Conservation (phyloP, 495 filamentous ascomycete species). For the Xylaria grammica region DNA sequence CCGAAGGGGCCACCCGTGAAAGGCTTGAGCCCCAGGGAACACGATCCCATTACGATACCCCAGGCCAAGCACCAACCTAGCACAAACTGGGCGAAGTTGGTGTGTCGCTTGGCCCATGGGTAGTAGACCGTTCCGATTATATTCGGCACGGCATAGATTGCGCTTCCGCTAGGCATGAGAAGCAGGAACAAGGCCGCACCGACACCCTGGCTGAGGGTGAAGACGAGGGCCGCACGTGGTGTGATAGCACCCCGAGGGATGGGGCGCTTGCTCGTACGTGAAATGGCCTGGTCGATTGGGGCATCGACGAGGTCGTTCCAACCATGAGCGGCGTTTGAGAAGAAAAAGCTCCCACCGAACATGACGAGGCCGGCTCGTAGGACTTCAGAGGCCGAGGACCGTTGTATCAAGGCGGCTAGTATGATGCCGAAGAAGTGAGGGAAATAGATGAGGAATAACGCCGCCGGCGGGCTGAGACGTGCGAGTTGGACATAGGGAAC, state of each 20-base stretch:
- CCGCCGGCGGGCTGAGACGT: conserved; percentile 43
- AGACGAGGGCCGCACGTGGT: conserved; percentile 39
- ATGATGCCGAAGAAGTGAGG: conserved; percentile 47
- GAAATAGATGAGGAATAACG: conserved; percentile 44
- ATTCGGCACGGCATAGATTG: conserved; percentile 37
- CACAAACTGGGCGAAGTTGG: conserved; percentile 45
- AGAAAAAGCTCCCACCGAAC: conserved; percentile 47
- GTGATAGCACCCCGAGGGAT: conserved; percentile 47
- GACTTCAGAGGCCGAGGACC: conserved; percentile 26
- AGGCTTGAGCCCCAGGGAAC: conserved; percentile 35
- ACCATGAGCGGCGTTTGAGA: conserved; percentile 45
- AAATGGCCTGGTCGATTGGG: conserved; percentile 41
- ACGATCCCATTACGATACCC: conserved; percentile 39
- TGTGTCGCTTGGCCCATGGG: conserved; percentile 50
- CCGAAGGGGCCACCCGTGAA: conserved; percentile 34
- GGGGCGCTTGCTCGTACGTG: conserved; percentile 43
- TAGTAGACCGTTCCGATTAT: conserved; percentile 43
- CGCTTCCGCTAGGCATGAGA: conserved; percentile 30
- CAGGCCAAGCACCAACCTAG: conserved; percentile 45
- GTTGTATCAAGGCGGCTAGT: conserved; percentile 38
- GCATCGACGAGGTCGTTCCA: conserved; percentile 54
- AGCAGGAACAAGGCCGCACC: conserved; percentile 33
- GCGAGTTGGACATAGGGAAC: conserved; percentile 45
- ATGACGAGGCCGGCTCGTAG: conserved; percentile 31
- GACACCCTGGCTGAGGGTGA: conserved; percentile 35